Percentiles rank a stretch among this genome's conserved stretches.
Evolutionary conservation across 2,329 filamentous ascomycete species (phyloP).

Genomic region (Penicillium capsulatum): DNA sequence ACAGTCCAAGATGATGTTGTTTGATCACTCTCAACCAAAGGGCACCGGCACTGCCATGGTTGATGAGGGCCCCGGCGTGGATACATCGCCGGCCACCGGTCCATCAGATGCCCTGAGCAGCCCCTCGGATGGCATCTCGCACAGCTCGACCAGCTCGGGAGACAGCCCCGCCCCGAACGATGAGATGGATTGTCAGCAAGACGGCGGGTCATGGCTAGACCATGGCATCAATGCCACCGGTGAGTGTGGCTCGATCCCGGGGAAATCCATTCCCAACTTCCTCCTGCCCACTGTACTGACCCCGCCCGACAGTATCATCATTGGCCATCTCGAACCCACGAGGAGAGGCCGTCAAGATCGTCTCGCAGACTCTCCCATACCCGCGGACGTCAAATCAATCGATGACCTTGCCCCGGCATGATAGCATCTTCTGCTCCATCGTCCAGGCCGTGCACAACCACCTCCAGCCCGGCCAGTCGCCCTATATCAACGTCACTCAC

Average conservation of each 20-base stretch:
- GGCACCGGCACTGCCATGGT: conserved; percentile 25
- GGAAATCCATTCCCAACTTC: no score
- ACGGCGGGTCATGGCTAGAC: conserved; percentile 35
- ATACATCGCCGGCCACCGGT: conserved; percentile 25
- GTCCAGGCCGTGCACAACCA: conserved; percentile 54
- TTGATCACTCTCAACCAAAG: conserved; percentile 26
- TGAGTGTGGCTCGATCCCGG: conserved; percentile 21
- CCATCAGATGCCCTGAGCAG: conserved; percentile 29
- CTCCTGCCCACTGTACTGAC: not conserved
- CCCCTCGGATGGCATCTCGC: conserved; percentile 29
- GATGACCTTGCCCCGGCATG: conserved; percentile 26
- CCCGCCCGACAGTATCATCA: conserved; percentile 36
- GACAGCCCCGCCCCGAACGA: conserved; percentile 29
- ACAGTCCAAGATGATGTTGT: conserved; percentile 29
- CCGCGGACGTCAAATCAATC: conserved; percentile 40
- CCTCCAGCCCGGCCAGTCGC: conserved; percentile 48
- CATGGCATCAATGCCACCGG: conserved; percentile 36
- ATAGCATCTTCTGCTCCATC: conserved; percentile 51
- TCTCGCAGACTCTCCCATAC: conserved; percentile 59
- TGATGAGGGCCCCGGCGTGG: conserved; percentile 26
- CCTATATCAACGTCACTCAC: conserved; percentile 62
- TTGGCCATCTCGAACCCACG: conserved; percentile 34
- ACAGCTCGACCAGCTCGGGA: conserved; percentile 30
- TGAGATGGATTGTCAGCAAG: conserved; percentile 33
- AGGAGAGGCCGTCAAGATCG: conserved; percentile 50